These are phyloP conservation scores for Kodamaea ohmeri DNA, from an alignment of 1,139 yeast genomes.

Conservation along the genomic window DNA sequence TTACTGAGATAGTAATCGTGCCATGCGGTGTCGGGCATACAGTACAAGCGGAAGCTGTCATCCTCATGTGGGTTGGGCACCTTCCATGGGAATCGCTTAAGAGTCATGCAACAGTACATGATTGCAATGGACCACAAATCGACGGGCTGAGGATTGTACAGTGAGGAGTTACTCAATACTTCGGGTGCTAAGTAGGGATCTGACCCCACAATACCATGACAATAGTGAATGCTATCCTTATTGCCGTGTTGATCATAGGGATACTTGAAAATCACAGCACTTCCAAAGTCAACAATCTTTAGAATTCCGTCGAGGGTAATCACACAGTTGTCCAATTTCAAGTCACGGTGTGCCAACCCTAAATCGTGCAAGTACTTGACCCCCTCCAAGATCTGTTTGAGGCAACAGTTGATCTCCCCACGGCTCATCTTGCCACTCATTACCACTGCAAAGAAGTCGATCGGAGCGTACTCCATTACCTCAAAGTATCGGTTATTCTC, in stretches of 20 bases:
- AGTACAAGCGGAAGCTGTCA: conserved; percentile 68
- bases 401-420: conserved; percentile 83
- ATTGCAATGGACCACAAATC: conserved; percentile 96
- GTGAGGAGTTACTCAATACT: conserved; percentile 63
- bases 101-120: conserved; percentile 92
- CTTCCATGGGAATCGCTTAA: conserved; percentile 96
- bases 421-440: conserved; percentile 94
- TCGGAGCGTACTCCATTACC: conserved; percentile 97
- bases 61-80: conserved; percentile 82
- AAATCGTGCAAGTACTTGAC: conserved; percentile 78
- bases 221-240: conserved; percentile 62
- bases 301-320: conserved; percentile 81
- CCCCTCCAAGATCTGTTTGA: conserved; percentile 83
- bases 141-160: conserved; percentile 89
- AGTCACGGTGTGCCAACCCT: conserved; percentile 94
- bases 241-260: conserved; percentile 66
- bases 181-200: conserved; percentile 99
- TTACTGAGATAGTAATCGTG: conserved; percentile 52
- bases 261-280: conserved; percentile 90
- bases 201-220: conserved; percentile 95
- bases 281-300: conserved; percentile 92
- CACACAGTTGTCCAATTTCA: conserved; percentile 93
- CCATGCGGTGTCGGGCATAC: conserved; percentile 53
- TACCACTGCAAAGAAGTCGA: conserved; percentile 93
- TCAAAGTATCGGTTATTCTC: conserved; percentile 86